Evolutionary conservation across 2,329 filamentous ascomycete genomes (phyloP).

Genomic region (Dactylonectria estremocensis): DNA sequence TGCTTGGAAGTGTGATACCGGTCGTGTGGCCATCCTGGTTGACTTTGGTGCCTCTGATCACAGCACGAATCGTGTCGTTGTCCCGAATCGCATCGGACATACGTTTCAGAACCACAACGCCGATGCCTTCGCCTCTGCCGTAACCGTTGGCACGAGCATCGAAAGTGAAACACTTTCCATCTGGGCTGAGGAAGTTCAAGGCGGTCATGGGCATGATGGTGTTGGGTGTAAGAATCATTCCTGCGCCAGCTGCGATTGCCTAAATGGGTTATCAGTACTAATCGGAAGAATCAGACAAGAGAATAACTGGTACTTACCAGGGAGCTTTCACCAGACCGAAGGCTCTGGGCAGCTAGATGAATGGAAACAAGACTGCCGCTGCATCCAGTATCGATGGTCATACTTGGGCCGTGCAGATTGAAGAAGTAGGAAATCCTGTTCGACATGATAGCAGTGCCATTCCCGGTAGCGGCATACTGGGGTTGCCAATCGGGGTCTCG

Average conservation of each 20-base stretch:
- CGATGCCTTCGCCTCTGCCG: conserved; percentile 74
- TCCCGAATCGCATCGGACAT: conserved; percentile 70
- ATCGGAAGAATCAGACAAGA: not conserved
- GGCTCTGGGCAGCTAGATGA: conserved; percentile 66
- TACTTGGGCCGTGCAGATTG: conserved; percentile 68
- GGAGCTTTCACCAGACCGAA: conserved; percentile 62
- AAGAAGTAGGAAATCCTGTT: conserved; percentile 71
- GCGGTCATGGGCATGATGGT: conserved; percentile 71
- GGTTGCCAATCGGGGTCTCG: conserved; percentile 66
- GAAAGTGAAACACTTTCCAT: conserved; percentile 68
- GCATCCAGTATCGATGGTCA: conserved; percentile 73
- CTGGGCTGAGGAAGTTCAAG: conserved; percentile 66
- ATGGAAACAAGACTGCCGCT: conserved; percentile 69
- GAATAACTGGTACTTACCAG: conserved; percentile 49
- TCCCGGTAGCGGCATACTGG: conserved; percentile 68
- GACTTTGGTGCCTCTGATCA: conserved; percentile 68
- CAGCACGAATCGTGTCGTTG: conserved; percentile 70
- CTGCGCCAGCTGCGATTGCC: conserved; percentile 66
- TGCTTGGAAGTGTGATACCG: conserved; percentile 71
- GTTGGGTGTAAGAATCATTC: conserved; percentile 68
- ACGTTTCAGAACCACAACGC: conserved; percentile 72
- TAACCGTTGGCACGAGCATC: conserved; percentile 75
- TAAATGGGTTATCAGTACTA: conserved; percentile 44
- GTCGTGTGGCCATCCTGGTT: conserved; percentile 73
- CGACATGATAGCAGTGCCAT: conserved; percentile 67